Evolutionary conservation across 2,329 filamentous ascomycete species (phyloP), one percentile per base, ranked within the genome.

Genomic region (Colletotrichum destructivum): DNA sequence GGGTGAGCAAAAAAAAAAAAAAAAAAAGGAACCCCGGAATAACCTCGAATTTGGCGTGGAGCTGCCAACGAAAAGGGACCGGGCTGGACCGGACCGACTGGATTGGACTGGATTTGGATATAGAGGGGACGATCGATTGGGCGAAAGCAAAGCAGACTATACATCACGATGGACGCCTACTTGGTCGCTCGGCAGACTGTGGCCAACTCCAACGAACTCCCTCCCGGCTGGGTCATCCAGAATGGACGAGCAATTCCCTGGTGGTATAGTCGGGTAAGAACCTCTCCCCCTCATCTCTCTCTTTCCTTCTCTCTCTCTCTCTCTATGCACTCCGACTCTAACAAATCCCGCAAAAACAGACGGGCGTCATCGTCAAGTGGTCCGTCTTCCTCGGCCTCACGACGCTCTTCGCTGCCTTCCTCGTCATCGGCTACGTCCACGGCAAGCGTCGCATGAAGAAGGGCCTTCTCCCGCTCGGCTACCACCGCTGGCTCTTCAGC

Each of bases 341-440:
- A 75, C 72, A 75, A 65, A 55, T 16, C 40, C 18, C 5, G 8
- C 8, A 11, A 38, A 35, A 38, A 18, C 72, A 93, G 90, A 87
- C 86, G 46, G 91, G 90, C 68, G 81, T 87, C 67, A 91, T 91
- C 69, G 84, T 94, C 76, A 93, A 94, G 81, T 96, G 93, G 89
- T 86, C 88, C 57, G 82, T 96, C 71, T 89, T 95, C 77, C 87
- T 88, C 72, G 82, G 85, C 73, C 79, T 96, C 74, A 84, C 93
- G 76, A 70, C 87, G 66, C 67, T 90, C 71, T 81, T 94, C 77
- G 79, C 89, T 63, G 76, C 86, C 52, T 94, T 91, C 85, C 84
- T 95, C 76, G 75, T 93, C 65, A 85, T 89, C 71, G 93, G 92
- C 72, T 92, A 93, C 80, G 82, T 89, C 57, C 94, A 96, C 81